Evolutionary conservation across 1,284 basidiomycete genomes (phyloP).

Genomic region (Cryptococcus amylolentus): DNA sequence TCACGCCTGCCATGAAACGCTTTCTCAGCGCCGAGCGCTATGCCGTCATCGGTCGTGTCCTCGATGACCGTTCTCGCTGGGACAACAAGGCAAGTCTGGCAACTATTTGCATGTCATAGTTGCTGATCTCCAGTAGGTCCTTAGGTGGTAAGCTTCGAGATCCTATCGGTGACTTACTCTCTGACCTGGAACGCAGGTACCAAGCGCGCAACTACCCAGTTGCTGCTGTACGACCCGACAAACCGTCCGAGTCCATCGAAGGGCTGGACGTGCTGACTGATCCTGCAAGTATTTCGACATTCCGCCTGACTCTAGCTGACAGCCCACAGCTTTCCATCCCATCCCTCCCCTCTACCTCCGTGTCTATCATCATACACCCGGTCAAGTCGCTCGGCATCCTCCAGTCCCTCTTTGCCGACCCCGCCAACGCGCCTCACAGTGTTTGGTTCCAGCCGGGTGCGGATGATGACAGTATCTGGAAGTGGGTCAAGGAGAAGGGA

Average conservation of each 20-base stretch:
- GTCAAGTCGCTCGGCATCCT: conserved; percentile 53
- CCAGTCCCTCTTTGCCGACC: conserved; percentile 53
- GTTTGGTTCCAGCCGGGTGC: conserved; percentile 86
- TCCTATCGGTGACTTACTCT: not conserved
- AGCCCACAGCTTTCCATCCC: conserved; percentile 57
- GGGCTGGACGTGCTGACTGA: conserved; percentile 29
- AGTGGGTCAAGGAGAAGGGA: conserved; percentile 57
- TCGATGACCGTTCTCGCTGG: conserved; percentile 34
- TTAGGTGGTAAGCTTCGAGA: conserved; percentile 23
- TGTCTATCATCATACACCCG: conserved; percentile 74
- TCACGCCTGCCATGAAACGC: conserved; percentile 28
- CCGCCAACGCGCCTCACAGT: conserved; percentile 53
- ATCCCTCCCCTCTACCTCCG: conserved; percentile 63
- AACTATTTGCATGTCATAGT: not conserved
- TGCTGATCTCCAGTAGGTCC: conserved; percentile 51
- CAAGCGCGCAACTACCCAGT: conserved; percentile 53
- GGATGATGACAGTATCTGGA: conserved; percentile 58
- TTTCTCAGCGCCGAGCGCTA: conserved; percentile 40
- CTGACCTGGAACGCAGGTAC: conserved; percentile 56
- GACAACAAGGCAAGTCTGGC: conserved; percentile 41
- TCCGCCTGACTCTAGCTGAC: conserved; percentile 50
- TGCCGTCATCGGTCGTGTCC: conserved; percentile 40
- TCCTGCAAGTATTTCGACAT: conserved; percentile 45
- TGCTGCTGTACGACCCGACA: conserved; percentile 58
- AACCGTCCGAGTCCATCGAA: conserved; percentile 29